A percentile compares a stretch with the other conserved stretches of the same genome.
These are phyloP conservation scores for Candida ovalis DNA, from an alignment of 805 yeast species.

Conservation along the genomic window DNA sequence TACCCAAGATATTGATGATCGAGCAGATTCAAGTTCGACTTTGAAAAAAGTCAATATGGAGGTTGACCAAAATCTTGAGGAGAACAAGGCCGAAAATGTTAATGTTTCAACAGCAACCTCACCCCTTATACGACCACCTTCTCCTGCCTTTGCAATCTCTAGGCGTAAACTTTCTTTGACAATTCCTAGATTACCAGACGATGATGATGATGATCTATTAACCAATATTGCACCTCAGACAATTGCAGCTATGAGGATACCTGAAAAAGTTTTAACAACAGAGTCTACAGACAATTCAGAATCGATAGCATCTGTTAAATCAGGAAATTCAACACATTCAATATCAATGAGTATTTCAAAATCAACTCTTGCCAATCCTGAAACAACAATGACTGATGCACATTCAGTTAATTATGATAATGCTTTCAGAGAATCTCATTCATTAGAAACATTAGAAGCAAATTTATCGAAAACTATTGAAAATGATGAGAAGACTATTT, in stretches of 20 bases:
- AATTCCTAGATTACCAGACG: constrained; percentile 26
- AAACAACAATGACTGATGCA: constrained; percentile 49
- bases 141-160: background rate
- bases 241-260: constrained; percentile 17
- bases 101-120: background rate
- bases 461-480: constrained; percentile 11
- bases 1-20: background rate
- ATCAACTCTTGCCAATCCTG: constrained; percentile 49
- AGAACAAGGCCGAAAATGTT: background rate
- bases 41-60: background rate
- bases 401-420: constrained; percentile 28
- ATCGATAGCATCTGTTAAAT: constrained; percentile 19
- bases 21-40: background rate
- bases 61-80: no score
- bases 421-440: constrained; percentile 5
- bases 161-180: constrained; percentile 18
- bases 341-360: constrained; percentile 25
- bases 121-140: background rate
- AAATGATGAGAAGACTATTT: constrained; percentile 1
- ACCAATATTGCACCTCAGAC: constrained; percentile 18
- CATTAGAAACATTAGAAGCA: constrained; percentile 10
- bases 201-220: constrained; percentile 19
- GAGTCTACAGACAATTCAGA: constrained; percentile 1
- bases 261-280: constrained; percentile 7
- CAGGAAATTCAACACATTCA: constrained; percentile 19